Conservation (phyloP, 345 rosid genomes). For the Citrus inodora region DNA sequence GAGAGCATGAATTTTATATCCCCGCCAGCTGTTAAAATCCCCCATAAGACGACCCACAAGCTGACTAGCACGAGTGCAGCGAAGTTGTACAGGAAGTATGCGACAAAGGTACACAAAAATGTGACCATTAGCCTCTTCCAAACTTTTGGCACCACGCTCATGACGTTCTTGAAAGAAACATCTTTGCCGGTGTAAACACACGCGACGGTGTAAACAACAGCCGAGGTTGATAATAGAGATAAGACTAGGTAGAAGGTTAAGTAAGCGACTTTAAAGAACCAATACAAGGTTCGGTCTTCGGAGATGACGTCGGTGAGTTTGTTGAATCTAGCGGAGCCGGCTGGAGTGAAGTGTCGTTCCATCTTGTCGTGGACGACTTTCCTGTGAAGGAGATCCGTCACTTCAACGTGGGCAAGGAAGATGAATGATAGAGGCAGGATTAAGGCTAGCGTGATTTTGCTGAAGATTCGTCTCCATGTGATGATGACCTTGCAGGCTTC, state of each 20-base stretch:
- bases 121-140: conserved; percentile 56
- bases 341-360: conserved; percentile 20
- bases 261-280: conserved; percentile 33
- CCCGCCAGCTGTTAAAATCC: not conserved
- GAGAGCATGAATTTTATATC: not conserved
- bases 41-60: not conserved
- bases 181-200: conserved; percentile 35
- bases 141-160: conserved; percentile 46
- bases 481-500: conserved; percentile 46
- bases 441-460: conserved; percentile 39
- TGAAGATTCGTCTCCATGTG: conserved; percentile 45
- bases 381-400: conserved; percentile 25
- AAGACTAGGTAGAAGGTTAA: conserved; percentile 26
- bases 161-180: conserved; percentile 32
- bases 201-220: conserved; percentile 56
- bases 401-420: conserved; percentile 41
- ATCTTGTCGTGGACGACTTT: conserved; percentile 19
- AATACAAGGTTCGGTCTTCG: conserved; percentile 20
- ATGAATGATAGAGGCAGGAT: conserved; percentile 58
- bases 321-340: conserved; percentile 18
- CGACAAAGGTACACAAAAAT: conserved; percentile 28
- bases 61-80: not conserved
- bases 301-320: conserved; percentile 26
- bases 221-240: conserved; percentile 51
- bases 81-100: conserved; percentile 19